Conservation (phyloP, 2,329 filamentous ascomycete genomes). For the Elsinoe fawcettii region DNA sequence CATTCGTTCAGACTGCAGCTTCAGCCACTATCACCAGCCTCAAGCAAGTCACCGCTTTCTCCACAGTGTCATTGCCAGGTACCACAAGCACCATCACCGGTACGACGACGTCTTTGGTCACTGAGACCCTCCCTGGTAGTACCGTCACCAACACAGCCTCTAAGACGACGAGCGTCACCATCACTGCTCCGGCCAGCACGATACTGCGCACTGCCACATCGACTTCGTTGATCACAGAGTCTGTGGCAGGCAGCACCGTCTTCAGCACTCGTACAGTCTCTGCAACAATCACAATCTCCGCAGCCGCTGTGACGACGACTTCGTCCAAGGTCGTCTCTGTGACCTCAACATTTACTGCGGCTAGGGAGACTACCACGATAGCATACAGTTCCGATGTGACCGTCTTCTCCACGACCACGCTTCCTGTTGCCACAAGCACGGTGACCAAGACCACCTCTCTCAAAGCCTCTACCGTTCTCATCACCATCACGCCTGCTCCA, state of each 20-base stretch:
- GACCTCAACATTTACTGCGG: slow-evolving; percentile 17
- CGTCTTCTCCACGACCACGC: slow-evolving; percentile 22
- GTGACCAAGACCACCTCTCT: slow-evolving; percentile 17
- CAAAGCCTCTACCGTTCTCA: slow-evolving; percentile 15
- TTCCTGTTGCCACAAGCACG: slow-evolving; percentile 20
- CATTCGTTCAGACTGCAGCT: slow-evolving; percentile 20
- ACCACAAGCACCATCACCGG: slow-evolving; percentile 14
- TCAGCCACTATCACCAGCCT: slow-evolving; percentile 21
- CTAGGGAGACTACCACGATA: slow-evolving; percentile 15
- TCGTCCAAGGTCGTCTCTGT: slow-evolving; percentile 19
- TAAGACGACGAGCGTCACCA: slow-evolving; percentile 13
- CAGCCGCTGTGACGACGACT: slow-evolving; percentile 11
- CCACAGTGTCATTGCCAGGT: slow-evolving; percentile 14
- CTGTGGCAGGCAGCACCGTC: slow-evolving; percentile 18
- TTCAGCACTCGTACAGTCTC: slow-evolving; percentile 19
- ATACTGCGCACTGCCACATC: slow-evolving; percentile 14
- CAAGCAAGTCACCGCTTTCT: slow-evolving; percentile 1
- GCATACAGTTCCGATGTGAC: slow-evolving; percentile 18
- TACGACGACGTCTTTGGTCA: slow-evolving; percentile 8
- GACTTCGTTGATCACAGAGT: slow-evolving; percentile 13
- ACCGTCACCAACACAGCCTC: slow-evolving; percentile 15
- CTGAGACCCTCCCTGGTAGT: slow-evolving; percentile 11
- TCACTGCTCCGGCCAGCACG: neutral
- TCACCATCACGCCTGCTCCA: slow-evolving; percentile 16
- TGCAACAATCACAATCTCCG: slow-evolving; percentile 8